These are phyloP conservation scores for Zymoseptoria ardabiliae DNA, from an alignment of 2,329 filamentous ascomycete species.

Conservation along the genomic window DNA sequence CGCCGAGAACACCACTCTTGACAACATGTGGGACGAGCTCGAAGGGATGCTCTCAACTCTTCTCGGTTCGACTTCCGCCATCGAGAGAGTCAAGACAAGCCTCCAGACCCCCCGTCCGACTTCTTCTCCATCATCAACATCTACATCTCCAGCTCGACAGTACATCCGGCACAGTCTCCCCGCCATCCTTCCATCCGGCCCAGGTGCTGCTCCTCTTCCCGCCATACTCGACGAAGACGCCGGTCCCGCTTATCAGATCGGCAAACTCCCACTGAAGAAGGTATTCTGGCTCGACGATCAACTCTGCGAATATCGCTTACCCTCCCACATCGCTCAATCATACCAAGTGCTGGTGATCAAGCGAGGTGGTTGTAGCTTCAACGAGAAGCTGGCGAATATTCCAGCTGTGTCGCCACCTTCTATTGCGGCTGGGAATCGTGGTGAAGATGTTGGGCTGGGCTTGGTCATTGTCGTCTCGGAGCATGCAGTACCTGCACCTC, in stretches of 20 bases:
- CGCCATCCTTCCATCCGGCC: constrained; percentile 50
- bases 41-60: constrained; percentile 27
- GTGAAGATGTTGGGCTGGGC: neutral
- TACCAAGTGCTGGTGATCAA: constrained; percentile 76
- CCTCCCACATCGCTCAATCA: constrained; percentile 42
- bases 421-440: neutral
- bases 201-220: constrained; percentile 63
- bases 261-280: constrained; percentile 38
- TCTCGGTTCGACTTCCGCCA: neutral
- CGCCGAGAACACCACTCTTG: constrained; percentile 30
- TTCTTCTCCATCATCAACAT: constrained; percentile 2
- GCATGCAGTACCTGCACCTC: neutral
- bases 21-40: constrained; percentile 44
- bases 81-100: neutral
- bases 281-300: constrained; percentile 62
- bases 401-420: constrained; percentile 55
- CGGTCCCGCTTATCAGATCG: constrained; percentile 38
- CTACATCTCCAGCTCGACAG: constrained; percentile 16
- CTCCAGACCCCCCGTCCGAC: neutral
- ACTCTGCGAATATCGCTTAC: constrained; percentile 53
- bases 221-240: constrained; percentile 19
- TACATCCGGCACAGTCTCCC: constrained; percentile 36
- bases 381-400: constrained; percentile 75
- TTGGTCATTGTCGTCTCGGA: neutral
- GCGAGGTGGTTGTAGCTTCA: constrained; percentile 79